Evolutionary conservation across 371 early-diverging fungal species (phyloP).

Genomic region (Mucor irregularis): DNA sequence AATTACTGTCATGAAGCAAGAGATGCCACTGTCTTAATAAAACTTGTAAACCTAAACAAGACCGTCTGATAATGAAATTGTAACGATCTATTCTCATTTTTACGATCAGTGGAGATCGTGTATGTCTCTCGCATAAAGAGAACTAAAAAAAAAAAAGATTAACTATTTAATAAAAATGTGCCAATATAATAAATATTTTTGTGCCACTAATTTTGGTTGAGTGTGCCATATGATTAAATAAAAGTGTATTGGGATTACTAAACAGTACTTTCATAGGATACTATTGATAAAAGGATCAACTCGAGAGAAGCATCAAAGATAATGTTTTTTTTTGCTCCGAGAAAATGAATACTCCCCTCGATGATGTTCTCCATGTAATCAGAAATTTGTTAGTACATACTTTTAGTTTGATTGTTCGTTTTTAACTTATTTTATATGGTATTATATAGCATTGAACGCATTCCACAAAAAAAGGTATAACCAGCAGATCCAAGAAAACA

Average conservation of each 20-base stretch:
- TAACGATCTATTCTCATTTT: too few species aligned
- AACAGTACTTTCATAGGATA: background rate
- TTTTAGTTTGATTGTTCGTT: background rate
- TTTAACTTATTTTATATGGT: background rate
- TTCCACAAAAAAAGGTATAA: background rate
- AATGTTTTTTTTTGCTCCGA: background rate
- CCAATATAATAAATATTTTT: too few species aligned
- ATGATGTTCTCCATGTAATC: background rate
- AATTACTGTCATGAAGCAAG: too few species aligned
- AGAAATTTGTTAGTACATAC: background rate
- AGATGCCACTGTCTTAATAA: too few species aligned
- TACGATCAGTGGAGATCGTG: too few species aligned
- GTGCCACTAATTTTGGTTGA: too few species aligned
- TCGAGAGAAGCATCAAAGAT: background rate
- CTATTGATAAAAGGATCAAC: background rate
- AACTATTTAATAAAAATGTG: too few species aligned
- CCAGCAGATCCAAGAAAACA: background rate
- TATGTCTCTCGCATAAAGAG: too few species aligned
- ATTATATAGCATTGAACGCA: background rate
- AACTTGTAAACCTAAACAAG: too few species aligned
- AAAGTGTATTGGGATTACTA: background rate
- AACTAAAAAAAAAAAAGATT: too few species aligned
- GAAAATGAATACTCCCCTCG: background rate
- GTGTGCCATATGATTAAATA: too few species aligned
- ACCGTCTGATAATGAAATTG: too few species aligned